Conservation (phyloP, 2,329 filamentous ascomycete genomes). For the Cercospora berteroae region DNA sequence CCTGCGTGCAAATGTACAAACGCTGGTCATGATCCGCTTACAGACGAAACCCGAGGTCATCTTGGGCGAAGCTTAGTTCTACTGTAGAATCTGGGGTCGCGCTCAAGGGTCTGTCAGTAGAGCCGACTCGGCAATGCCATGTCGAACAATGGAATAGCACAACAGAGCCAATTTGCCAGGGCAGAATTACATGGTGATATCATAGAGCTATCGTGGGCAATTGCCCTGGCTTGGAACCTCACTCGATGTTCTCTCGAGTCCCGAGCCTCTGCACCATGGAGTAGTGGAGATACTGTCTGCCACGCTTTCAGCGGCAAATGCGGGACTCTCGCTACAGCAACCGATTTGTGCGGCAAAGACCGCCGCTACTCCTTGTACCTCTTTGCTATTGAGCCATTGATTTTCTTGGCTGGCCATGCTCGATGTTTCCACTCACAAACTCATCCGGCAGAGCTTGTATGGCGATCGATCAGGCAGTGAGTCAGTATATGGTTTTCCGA, state of each 20-base stretch:
- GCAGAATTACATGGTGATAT: background rate
- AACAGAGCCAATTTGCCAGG: background rate
- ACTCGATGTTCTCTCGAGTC: background rate
- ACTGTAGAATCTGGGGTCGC: background rate
- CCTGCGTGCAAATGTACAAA: background rate
- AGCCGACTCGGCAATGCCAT: constrained; percentile 3
- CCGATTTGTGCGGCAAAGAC: constrained; percentile 4
- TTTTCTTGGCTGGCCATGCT: background rate
- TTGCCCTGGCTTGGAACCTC: background rate
- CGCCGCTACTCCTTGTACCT: constrained; percentile 3
- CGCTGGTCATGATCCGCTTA: background rate
- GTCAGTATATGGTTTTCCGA: background rate
- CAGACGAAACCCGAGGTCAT: constrained; percentile 8
- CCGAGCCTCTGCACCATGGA: background rate
- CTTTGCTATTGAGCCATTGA: constrained; percentile 1
- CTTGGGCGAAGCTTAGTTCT: background rate
- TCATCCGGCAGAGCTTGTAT: background rate
- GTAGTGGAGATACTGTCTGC: background rate
- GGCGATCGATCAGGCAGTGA: background rate
- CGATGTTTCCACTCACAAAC: background rate
- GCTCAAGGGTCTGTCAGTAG: background rate
- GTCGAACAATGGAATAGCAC: background rate
- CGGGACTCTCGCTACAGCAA: background rate
- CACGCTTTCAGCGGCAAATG: constrained; percentile 4
- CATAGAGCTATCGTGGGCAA: background rate